Evolutionary conservation across 805 yeast genomes (phyloP).

Genomic region (Candida gorgasii): DNA sequence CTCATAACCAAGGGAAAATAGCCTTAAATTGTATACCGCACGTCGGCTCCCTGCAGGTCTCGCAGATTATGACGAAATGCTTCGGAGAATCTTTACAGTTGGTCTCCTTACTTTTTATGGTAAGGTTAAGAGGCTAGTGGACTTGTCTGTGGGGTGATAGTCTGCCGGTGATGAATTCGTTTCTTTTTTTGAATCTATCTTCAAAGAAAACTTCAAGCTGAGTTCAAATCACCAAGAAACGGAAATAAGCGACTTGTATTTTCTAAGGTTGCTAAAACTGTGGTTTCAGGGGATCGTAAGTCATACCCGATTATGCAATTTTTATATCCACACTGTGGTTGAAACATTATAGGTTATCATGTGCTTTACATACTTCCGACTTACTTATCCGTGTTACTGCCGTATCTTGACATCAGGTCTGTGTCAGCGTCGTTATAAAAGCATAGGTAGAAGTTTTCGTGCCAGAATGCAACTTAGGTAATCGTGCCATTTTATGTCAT

Average conservation of each 20-base stretch:
- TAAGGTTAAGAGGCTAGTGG: neutral
- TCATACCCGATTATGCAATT: neutral
- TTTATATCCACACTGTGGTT: neutral
- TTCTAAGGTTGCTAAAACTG: neutral
- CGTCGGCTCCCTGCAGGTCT: neutral
- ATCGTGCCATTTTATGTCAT: too few relatives aligned
- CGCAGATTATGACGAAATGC: neutral
- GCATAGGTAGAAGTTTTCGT: too few relatives aligned
- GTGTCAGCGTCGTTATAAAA: too few relatives aligned
- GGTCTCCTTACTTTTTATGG: neutral
- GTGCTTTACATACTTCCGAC: neutral
- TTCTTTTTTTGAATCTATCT: too few relatives aligned
- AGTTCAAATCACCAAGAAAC: too few relatives aligned
- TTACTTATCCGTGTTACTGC: too few relatives aligned
- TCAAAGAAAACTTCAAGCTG: too few relatives aligned
- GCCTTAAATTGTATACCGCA: neutral
- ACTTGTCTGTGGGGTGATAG: neutral
- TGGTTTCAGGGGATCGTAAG: neutral
- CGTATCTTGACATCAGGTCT: too few relatives aligned
- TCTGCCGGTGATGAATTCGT: too few relatives aligned
- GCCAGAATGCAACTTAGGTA: too few relatives aligned
- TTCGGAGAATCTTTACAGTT: neutral
- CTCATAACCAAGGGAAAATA: neutral
- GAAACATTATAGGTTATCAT: too few relatives aligned
- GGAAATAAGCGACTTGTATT: too few relatives aligned